Evolutionary conservation across 169 alveolate species (phyloP), one percentile per base, ranked within the genome.

Genomic region (Amoebophrya sp.): DNA sequence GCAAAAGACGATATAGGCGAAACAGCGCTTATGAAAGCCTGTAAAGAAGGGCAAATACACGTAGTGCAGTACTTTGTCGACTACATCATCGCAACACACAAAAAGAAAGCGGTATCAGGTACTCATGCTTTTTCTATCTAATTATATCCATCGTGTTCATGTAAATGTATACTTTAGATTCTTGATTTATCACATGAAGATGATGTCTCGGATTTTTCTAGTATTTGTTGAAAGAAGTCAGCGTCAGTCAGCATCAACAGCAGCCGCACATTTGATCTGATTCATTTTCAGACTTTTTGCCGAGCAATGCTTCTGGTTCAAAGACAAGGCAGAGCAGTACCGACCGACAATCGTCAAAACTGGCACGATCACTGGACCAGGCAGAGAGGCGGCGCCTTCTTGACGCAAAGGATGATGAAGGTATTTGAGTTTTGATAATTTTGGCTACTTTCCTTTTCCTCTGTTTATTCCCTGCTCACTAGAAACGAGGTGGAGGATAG

Each of bases 321-420:
- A 47, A 47, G 18, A 18, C 65, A 47, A 47, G 65, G 18, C 65
- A 47, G 18, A 47, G 65, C 65, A 12, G 29, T 47, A 47, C 65
- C 29, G 65, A 47, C 6, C 6, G 65, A 47, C 65, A 47, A 18
- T 6, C 29, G 29, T 47, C 65, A 47, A 47, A 47, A 47, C 6
- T 47, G 65, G 65, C 65, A 12, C 6, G 65, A 18, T 12, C 65
- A 18, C 65, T 47, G 29, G 65, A 47, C 65, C 65, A 89, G 53
- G 41, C 91, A 2, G 91, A 89, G 40, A 41, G 41, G 76, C 54
- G 91, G 55, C 41, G 91, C 0, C 39, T 89, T 18, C 77, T 89
- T 2, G 91, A 89, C 40, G 91, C 91, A 24, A 89, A 41, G 26
- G 91, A 89, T 76, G 91, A 89, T 40, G 91, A 89, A 39, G 91